Evolutionary conservation across 2,329 filamentous ascomycete species (phyloP), one percentile per base, ranked within the genome.

Genomic region (Magnaporthiopsis incrustans): DNA sequence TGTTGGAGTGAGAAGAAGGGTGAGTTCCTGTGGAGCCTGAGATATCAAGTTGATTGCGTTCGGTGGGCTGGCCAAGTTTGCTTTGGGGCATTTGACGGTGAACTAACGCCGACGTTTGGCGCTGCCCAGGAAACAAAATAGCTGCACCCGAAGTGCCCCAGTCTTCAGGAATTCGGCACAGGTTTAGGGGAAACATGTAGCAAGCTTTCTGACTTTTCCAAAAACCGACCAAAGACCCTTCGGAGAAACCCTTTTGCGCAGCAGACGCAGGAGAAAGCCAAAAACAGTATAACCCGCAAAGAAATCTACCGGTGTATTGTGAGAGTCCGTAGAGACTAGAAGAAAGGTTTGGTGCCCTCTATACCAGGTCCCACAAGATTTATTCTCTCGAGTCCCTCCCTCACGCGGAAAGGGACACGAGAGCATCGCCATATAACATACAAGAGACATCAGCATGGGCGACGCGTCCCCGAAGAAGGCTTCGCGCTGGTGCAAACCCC

Each of bases 341-440:
- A 63, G 71, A 71, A 72, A 73, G 72, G 71, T 65, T 71, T 73
- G 75, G 73, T 77, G 77, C 75, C 77, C 75, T 77, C 75, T 77
- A 76, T 72, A 44, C 56, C 73, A 71, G 71, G 70, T 70, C 69
- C 68, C 70, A 69, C 68, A 68, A 66, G 67, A 69, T 71, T 71
- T 72, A 70, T 69, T 70, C 71, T 30, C 57, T 65, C 61, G 63
- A 60, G 38, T 59, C 56, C 64, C 60, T 65, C 35, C 64, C 56
- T 65, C 26, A 25, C 56, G 33, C 62, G 65, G 66, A 62, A 33
- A 22, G 56, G 44, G 25, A 57, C 53, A 57, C n/a, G 60, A 59
- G 65, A 66, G 65, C 56, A 59, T 62, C 64, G 64, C 66, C 66
- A 66, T 69, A 73, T 74, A 74, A 72, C 71, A 68, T 73, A 74